Conservation (phyloP, 768 basidiomycete genomes). For the Cyclocybe cylindracea region DNA sequence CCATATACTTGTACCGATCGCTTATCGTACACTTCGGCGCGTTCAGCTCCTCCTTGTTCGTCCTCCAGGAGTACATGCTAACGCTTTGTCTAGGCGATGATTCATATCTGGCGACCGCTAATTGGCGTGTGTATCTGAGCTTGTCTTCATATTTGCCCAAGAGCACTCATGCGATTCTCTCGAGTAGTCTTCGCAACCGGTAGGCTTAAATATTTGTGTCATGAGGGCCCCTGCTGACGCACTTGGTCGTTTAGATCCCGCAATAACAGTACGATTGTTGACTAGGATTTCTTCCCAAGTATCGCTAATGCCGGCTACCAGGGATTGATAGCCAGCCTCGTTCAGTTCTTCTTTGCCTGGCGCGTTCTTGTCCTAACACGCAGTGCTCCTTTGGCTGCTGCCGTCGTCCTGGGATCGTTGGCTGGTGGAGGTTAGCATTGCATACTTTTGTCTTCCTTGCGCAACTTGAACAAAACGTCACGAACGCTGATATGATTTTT, state of each 20-base stretch:
- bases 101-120: constrained; percentile 8
- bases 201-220: constrained; percentile 6
- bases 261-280: constrained; percentile 35
- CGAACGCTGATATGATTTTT: neutral
- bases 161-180: neutral
- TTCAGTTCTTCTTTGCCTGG: constrained; percentile 49
- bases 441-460: neutral
- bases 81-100: constrained; percentile 9
- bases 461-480: no score
- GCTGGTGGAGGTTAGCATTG: constrained; percentile 17
- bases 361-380: constrained; percentile 25
- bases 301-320: constrained; percentile 11
- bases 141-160: neutral
- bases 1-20: constrained; percentile 45
- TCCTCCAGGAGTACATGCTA: neutral
- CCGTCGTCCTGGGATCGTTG: constrained; percentile 14
- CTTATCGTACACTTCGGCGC: constrained; percentile 46
- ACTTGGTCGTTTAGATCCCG: constrained; percentile 33
- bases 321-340: constrained; percentile 43
- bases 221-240: neutral
- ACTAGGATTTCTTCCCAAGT: neutral
- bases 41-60: constrained; percentile 1
- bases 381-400: constrained; percentile 12
- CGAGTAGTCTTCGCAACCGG: constrained; percentile 42
- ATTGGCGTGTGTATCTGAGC: constrained; percentile 16